Conservation (phyloP, 208 protist genomes). For the Phytomonas sp. region DNA sequence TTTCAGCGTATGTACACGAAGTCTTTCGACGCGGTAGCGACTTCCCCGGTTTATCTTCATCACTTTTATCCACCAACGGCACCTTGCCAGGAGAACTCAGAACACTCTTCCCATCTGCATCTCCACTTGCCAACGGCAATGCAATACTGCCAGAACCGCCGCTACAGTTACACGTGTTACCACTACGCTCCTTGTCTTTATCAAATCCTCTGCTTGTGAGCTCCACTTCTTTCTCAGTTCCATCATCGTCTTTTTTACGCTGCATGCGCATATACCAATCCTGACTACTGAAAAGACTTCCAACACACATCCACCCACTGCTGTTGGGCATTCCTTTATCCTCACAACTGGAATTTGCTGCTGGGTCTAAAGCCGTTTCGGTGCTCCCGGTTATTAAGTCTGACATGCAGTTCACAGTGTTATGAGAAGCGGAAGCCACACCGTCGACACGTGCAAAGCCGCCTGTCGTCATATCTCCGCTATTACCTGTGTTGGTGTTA, state of each 20-base stretch:
- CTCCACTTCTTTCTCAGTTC: slow-evolving; percentile 10
- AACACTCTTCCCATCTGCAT: not conserved
- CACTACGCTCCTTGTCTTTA: not conserved
- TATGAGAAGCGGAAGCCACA: not conserved
- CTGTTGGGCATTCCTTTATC: not conserved
- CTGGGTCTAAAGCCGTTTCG: not conserved
- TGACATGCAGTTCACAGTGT: not conserved
- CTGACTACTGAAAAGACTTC: slow-evolving; percentile 24
- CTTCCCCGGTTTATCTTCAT: not conserved
- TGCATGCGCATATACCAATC: slow-evolving; percentile 69
- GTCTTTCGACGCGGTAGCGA: not conserved
- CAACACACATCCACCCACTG: slow-evolving; percentile 32
- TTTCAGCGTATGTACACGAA: not conserved
- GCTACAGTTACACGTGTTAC: not conserved
- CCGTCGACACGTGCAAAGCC: not conserved
- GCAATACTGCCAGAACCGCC: not conserved
- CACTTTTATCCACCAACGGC: not conserved
- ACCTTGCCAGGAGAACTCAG: not conserved
- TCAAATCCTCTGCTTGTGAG: not conserved
- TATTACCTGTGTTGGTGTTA: slow-evolving; percentile 1
- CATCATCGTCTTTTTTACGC: slow-evolving; percentile 26
- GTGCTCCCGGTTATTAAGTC: slow-evolving; percentile 5
- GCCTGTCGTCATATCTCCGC: not conserved
- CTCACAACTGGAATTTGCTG: not conserved
- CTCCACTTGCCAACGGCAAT: not conserved